A percentile compares a stretch with the other conserved stretches of the same genome.
These are phyloP conservation scores for Citrus mangshanensis DNA, from an alignment of 345 rosid genomes.

Conservation along the genomic window DNA sequence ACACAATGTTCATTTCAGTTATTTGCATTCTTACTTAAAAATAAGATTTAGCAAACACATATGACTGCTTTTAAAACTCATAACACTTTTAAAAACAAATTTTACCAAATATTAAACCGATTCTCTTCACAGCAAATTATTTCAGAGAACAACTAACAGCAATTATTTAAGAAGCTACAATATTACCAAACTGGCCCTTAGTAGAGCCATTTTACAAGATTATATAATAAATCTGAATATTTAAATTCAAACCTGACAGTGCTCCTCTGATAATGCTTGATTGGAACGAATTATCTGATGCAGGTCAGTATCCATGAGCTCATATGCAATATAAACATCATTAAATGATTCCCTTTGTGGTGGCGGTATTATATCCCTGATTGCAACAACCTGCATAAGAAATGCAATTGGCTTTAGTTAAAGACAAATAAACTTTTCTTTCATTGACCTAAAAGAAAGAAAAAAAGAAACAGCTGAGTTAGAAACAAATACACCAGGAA, in stretches of 20 bases:
- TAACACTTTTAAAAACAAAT: too few species aligned
- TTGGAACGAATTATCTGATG: slow-evolving; percentile 57
- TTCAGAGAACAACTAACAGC: too few species aligned
- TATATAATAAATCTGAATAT: not conserved
- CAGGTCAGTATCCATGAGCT: slow-evolving; percentile 76
- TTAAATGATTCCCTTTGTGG: slow-evolving; percentile 59
- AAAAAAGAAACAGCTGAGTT: not conserved
- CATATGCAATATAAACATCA: slow-evolving; percentile 90
- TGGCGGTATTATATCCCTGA: slow-evolving; percentile 87
- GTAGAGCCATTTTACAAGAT: not conserved
- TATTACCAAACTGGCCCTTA: too few species aligned
- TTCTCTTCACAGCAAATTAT: too few species aligned
- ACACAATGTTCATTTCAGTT: too few species aligned
- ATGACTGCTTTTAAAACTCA: too few species aligned
- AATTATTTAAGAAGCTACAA: too few species aligned
- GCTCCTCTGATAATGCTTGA: slow-evolving; percentile 59
- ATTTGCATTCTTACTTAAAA: too few species aligned
- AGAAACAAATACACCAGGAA: not conserved
- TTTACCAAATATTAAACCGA: too few species aligned
- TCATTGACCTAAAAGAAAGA: not conserved
- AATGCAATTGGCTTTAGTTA: slow-evolving; percentile 3
- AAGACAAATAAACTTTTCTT: not conserved
- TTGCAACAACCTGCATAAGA: slow-evolving; percentile 71
- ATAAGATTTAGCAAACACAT: too few species aligned
- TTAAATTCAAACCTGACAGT: slow-evolving; percentile 59